Percentiles rank a stretch among this genome's conserved stretches.
These are phyloP conservation scores for Penicillium steckii DNA, from an alignment of 495 filamentous ascomycete species.

Conservation along the genomic window DNA sequence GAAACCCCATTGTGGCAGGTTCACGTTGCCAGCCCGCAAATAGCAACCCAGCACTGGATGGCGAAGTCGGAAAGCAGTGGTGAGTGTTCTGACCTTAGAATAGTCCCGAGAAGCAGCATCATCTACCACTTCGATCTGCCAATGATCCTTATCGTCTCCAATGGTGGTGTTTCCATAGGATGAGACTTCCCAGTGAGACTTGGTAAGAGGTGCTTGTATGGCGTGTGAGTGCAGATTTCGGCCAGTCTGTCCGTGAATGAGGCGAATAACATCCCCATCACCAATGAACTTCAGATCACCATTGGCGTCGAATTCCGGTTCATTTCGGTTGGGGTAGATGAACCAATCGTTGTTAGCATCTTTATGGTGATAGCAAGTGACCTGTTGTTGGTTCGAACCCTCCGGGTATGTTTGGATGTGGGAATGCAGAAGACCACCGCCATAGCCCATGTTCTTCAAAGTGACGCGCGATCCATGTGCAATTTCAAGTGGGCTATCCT, in stretches of 20 bases:
- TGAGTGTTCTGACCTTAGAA: conserved; percentile 86
- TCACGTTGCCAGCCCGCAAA: conserved; percentile 91
- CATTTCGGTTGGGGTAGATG: conserved; percentile 85
- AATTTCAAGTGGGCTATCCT: conserved; percentile 89
- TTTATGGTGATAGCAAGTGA: conserved; percentile 99
- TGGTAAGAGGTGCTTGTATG: conserved; percentile 83
- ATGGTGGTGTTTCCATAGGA: conserved; percentile 96
- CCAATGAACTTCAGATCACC: conserved; percentile 69
- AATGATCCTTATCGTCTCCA: conserved; percentile 97
- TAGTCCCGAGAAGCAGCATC: conserved; percentile 85
- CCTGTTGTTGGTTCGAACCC: conserved; percentile 90
- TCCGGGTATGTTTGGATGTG: conserved; percentile 97
- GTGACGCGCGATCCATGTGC: conserved; percentile 87
- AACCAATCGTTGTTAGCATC: conserved; percentile 99
- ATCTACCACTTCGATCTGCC: conserved; percentile 87
- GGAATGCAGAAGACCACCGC: conserved; percentile 94
- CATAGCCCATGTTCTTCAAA: conserved; percentile 99
- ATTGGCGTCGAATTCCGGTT: conserved; percentile 69
- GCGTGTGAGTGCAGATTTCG: conserved; percentile 94
- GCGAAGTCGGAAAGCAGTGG: conserved; percentile 86
- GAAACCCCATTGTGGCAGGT: conserved; percentile 98
- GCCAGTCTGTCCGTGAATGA: conserved; percentile 94
- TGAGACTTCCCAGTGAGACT: conserved; percentile 88
- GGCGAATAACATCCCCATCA: conserved; percentile 74
- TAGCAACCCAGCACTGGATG: conserved; percentile 87